Evolutionary conservation across 225 moss, liverwort and hornwort species (phyloP), one percentile per base, ranked within the genome.

Genomic region (Ulota crispa): DNA sequence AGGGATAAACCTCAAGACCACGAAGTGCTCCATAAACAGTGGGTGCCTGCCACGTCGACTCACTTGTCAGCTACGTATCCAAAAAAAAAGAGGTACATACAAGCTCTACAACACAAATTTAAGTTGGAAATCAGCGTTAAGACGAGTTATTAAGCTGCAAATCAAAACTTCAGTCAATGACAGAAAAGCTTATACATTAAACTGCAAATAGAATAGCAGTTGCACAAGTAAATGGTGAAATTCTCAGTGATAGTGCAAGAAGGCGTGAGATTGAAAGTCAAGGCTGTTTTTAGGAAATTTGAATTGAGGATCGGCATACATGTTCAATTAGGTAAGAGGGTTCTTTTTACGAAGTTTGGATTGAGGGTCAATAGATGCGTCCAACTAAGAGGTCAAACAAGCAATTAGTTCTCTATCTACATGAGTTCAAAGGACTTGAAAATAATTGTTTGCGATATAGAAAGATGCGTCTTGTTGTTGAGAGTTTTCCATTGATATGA

Each of bases 21-120:
- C 89, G 91, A 79, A 89, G 83, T 23, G 87, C 91, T 87, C 91
- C 91, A 23, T 89, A 91, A 71, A 91, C 80, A 77, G 85, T 91
- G 19, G 76, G 31, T 6, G 89, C 91, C 91, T 91, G 87, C 77
- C 83, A 83, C 52, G 42, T 53, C 14, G 20, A 68, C 55, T 43
- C 57, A 83, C 55, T 75, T 61, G 62, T 83, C 71, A 89, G 78
- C 80, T 63, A 6, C 60, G 56, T 72, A 26, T 42, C 1, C 24
- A 42, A 4, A 39, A 70, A 72, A 36, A 11, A 36, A 3, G 3
- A 55, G 8, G 53, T 7, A 21, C 36, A 43, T 41, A 3, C 55
- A 63, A 75, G 42, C 24, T 73, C 61, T 62, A 26, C 4, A 7
- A 70, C 14, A 24, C 45, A 9, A 26, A n/a, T 64, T 57, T 36